Conservation (phyloP, 2,329 filamentous ascomycete species). For the Ophiocordyceps unilateralis region DNA sequence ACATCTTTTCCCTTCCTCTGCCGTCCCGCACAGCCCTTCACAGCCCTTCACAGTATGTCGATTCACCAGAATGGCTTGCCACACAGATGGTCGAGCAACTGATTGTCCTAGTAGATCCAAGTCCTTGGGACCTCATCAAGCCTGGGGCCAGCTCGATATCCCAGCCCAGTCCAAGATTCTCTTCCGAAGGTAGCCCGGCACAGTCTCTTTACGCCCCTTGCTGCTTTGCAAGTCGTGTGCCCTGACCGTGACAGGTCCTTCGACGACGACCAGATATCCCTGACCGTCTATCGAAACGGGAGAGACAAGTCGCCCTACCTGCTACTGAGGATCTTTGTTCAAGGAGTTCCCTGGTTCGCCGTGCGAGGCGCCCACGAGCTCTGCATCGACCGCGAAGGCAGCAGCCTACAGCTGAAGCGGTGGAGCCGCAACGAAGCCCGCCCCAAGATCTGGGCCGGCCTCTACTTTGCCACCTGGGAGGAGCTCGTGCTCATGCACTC, state of each 20-base stretch:
- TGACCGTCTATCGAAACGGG: constrained; percentile 33
- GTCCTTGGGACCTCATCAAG: constrained; percentile 27
- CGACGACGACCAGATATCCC: constrained; percentile 34
- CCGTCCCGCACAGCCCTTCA: constrained; percentile 32
- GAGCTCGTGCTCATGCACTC: constrained; percentile 44
- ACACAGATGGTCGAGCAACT: neutral
- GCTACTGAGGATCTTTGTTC: constrained; percentile 25
- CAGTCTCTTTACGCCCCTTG: no score
- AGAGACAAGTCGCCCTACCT: constrained; percentile 26
- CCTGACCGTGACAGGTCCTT: constrained; percentile 24
- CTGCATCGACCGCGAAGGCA: constrained; percentile 30
- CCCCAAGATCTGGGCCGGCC: constrained; percentile 33
- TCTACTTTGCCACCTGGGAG: constrained; percentile 44
- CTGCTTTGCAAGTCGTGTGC: no score
- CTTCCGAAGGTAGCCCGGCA: constrained; percentile 30
- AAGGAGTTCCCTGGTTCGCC: constrained; percentile 26
- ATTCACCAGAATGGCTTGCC: no score
- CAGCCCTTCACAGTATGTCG: constrained; percentile 11
- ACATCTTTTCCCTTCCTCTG: constrained; percentile 38
- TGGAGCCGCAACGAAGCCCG: constrained; percentile 28
- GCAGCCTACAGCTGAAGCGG: constrained; percentile 30
- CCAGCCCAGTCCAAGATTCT: constrained; percentile 31
- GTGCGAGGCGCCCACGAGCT: constrained; percentile 36
- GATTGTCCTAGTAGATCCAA: constrained; percentile 19
- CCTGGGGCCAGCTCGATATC: constrained; percentile 25